Percentiles rank a stretch among this genome's conserved stretches.
These are phyloP conservation scores for Trichoderma sp. DNA, from an alignment of 2,329 filamentous ascomycete species.

Conservation along the genomic window DNA sequence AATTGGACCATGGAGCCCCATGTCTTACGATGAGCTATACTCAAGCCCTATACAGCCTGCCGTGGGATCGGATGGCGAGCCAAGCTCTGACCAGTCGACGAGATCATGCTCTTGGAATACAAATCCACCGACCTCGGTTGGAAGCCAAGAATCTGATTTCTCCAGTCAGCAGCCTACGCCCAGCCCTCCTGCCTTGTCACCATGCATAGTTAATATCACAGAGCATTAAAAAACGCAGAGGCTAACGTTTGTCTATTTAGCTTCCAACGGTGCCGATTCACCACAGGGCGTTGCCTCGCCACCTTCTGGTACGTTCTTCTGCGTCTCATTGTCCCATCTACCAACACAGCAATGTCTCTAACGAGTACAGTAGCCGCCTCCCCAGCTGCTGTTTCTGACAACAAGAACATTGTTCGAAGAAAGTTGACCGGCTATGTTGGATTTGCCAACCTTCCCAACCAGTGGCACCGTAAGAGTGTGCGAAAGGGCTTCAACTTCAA, in stretches of 20 bases:
- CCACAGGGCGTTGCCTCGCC: constrained; percentile 45
- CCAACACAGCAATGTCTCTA: constrained; percentile 35
- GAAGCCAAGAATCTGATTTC: constrained; percentile 13
- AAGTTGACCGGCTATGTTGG: constrained; percentile 98
- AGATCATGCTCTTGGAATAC: constrained; percentile 2
- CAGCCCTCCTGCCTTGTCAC: constrained; percentile 2
- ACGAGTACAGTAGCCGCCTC: constrained; percentile 33
- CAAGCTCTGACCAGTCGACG: constrained; percentile 19
- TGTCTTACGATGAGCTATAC: constrained; percentile 50
- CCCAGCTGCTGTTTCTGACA: constrained; percentile 58
- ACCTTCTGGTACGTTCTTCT: constrained; percentile 39
- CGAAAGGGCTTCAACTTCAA: constrained; percentile 99
- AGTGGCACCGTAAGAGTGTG: constrained; percentile 99
- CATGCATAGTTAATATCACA: background rate
- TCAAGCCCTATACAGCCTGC: constrained; percentile 22
- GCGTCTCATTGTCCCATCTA: constrained; percentile 28
- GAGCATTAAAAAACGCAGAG: background rate
- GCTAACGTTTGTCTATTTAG: constrained; percentile 42
- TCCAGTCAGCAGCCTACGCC: constrained; percentile 37
- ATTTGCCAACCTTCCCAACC: constrained; percentile 97
- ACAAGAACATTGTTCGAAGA: constrained; percentile 94
- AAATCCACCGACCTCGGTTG: background rate
- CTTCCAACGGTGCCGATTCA: constrained; percentile 47
- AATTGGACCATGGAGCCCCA: constrained; percentile 42
- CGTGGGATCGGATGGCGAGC: background rate